A percentile compares a stretch with the other conserved stretches of the same genome.
Evolutionary conservation across 306 rosid genomes (phyloP).

Genomic region (Quercus bicolor): DNA sequence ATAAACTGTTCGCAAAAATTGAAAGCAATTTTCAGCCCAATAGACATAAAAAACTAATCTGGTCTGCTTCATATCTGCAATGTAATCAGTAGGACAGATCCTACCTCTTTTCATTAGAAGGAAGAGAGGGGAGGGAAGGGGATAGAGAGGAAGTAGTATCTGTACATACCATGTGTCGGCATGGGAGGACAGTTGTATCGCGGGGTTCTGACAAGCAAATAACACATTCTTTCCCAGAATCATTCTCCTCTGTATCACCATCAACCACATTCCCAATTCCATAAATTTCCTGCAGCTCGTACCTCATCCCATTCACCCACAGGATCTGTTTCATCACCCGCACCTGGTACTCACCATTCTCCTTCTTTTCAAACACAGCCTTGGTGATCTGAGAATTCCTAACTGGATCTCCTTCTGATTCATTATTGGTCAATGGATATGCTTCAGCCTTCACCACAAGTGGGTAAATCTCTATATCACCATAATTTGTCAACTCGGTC

Average conservation of each 20-base stretch:
- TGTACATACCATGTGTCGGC: slow-evolving; percentile 50
- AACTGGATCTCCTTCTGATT: slow-evolving; percentile 16
- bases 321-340: slow-evolving; percentile 44
- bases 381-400: slow-evolving; percentile 45
- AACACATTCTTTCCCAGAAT: slow-evolving; percentile 43
- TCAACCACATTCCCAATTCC: slow-evolving; percentile 45
- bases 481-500: slow-evolving; percentile 25
- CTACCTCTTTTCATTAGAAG: background rate
- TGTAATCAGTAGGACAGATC: background rate
- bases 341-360: slow-evolving; percentile 37
- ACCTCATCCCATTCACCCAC: slow-evolving; percentile 45
- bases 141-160: background rate
- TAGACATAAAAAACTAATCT: background rate
- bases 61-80: background rate
- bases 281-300: slow-evolving; percentile 49
- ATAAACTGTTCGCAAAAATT: background rate
- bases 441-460: slow-evolving; percentile 50
- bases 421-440: slow-evolving; percentile 4
- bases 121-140: background rate
- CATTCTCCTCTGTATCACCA: slow-evolving; percentile 28
- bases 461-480: slow-evolving; percentile 40
- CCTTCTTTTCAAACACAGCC: slow-evolving; percentile 37
- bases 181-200: slow-evolving; percentile 46
- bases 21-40: background rate
- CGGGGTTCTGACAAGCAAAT: slow-evolving; percentile 56